phyloP scores from a whole-genome alignment of 2,329 filamentous ascomycete genomes.

The Sarocladium strictum region DNA sequence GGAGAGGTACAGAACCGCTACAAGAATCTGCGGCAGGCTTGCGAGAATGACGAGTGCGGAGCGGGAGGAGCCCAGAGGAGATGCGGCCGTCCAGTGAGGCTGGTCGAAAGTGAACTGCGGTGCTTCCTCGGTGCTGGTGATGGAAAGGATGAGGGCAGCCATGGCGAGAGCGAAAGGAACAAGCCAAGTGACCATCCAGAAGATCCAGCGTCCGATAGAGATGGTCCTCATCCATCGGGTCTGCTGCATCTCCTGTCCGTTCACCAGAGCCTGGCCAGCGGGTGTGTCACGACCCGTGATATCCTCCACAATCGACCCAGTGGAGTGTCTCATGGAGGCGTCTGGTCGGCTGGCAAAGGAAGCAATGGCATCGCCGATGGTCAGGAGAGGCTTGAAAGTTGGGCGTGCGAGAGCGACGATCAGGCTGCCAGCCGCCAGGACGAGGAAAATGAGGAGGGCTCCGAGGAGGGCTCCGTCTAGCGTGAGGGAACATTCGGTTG shows the following conservation, averaged over 20 bases:
- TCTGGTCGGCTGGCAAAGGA: conserved; percentile 44
- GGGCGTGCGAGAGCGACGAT: conserved; percentile 26
- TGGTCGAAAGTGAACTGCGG: conserved; percentile 32
- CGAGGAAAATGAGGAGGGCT: conserved; percentile 34
- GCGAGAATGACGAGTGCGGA: conserved; percentile 26
- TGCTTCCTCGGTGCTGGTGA: conserved; percentile 22
- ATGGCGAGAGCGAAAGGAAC: conserved; percentile 29
- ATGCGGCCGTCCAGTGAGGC: conserved; percentile 28
- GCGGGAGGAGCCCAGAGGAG: conserved; percentile 21
- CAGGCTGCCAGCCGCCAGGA: conserved; percentile 35
- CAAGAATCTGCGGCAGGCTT: conserved; percentile 40
- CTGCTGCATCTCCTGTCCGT: conserved; percentile 35
- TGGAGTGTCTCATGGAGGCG: conserved; percentile 16
- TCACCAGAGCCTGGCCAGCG: conserved; percentile 7
- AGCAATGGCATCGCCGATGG: conserved; percentile 43
- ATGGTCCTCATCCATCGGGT: conserved; percentile 42
- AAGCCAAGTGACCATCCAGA: conserved; percentile 34
- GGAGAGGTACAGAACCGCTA: conserved; percentile 41
- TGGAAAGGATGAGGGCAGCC: conserved; percentile 31
- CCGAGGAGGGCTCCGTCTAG: conserved; percentile 34
- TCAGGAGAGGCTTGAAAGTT: conserved; percentile 38
- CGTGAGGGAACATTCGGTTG: conserved; percentile 18
- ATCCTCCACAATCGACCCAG: conserved; percentile 26
- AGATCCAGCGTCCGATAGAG: conserved; percentile 35
- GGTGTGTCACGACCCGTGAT: conserved; percentile 36